A percentile compares a stretch with the other conserved stretches of the same genome.
phyloP scores from a whole-genome alignment of 208 protist species.

The Wallacemonas sp. region DNA sequence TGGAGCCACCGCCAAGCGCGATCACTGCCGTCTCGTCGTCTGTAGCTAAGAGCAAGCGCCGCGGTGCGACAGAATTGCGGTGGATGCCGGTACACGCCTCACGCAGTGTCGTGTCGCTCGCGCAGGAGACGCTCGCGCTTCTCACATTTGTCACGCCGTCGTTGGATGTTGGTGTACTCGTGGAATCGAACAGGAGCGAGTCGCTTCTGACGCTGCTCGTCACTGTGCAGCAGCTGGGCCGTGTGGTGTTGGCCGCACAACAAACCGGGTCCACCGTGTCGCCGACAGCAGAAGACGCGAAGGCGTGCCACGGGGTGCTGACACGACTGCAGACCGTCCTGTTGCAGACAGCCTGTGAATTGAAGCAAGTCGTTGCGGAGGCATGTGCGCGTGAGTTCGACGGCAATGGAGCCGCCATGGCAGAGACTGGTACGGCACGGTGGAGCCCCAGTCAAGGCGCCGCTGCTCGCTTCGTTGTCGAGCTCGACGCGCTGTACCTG shows the following conservation, averaged over 20 bases:
- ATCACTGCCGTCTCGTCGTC: too few relatives aligned
- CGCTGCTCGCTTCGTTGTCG: slow-evolving; percentile 39
- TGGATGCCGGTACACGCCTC: slow-evolving; percentile 69
- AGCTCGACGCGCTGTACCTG: slow-evolving; percentile 45
- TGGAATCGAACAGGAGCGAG: slow-evolving; percentile 16
- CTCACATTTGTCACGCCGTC: slow-evolving; percentile 39
- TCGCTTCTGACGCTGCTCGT: slow-evolving; percentile 52
- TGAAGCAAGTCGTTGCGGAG: slow-evolving; percentile 23
- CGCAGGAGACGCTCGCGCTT: slow-evolving; percentile 60
- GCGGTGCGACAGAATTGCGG: slow-evolving; percentile 17
- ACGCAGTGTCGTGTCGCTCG: slow-evolving; percentile 36
- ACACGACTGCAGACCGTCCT: slow-evolving; percentile 36
- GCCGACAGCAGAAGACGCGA: neutral
- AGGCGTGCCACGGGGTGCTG: slow-evolving; percentile 6
- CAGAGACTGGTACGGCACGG: too few relatives aligned
- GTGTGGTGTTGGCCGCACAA: slow-evolving; percentile 30
- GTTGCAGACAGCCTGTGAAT: slow-evolving; percentile 13
- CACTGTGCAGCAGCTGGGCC: slow-evolving; percentile 55
- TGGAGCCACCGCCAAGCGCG: neutral
- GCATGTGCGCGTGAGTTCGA: neutral
- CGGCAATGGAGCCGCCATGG: neutral
- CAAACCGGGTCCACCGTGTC: too few relatives aligned
- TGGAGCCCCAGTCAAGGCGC: slow-evolving; percentile 5
- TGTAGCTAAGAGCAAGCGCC: too few relatives aligned
- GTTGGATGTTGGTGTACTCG: slow-evolving; percentile 31